A percentile compares a stretch with the other conserved stretches of the same genome.
Evolutionary conservation across 1,284 basidiomycete species (phyloP).

Genomic region (Xerocomus nothofagi): DNA sequence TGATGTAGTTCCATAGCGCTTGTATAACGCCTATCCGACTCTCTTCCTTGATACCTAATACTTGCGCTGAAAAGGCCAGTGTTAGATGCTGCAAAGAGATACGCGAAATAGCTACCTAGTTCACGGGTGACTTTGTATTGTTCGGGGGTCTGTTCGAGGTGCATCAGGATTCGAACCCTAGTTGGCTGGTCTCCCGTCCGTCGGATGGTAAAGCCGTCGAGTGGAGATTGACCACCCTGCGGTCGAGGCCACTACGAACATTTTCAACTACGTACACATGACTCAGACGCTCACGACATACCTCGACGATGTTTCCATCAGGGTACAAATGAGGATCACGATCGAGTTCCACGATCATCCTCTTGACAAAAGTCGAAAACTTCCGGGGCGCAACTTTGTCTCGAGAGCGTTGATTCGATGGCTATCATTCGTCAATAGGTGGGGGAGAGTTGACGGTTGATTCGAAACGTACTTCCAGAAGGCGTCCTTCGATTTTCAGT

Average conservation of each 20-base stretch:
- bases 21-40: constrained; percentile 82
- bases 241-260: constrained; percentile 68
- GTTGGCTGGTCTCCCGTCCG: constrained; percentile 80
- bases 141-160: constrained; percentile 85
- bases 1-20: constrained; percentile 92
- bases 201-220: constrained; percentile 89
- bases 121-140: constrained; percentile 83
- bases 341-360: constrained; percentile 85
- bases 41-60: constrained; percentile 85
- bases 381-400: constrained; percentile 72
- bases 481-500: constrained; percentile 84
- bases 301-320: constrained; percentile 80
- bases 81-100: constrained; percentile 12
- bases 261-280: neutral
- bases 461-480: constrained; percentile 64
- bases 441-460: neutral
- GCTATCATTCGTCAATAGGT: constrained; percentile 35
- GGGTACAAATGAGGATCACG: constrained; percentile 82
- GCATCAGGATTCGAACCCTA: constrained; percentile 77
- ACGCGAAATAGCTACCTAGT: constrained; percentile 49
- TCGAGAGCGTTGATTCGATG: constrained; percentile 59
- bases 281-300: constrained; percentile 28
- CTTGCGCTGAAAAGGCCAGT: constrained; percentile 41
- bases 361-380: constrained; percentile 86
- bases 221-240: constrained; percentile 52